Conservation (phyloP, 176 grass and related monocot genomes). For the Hordeum marinum region DNA sequence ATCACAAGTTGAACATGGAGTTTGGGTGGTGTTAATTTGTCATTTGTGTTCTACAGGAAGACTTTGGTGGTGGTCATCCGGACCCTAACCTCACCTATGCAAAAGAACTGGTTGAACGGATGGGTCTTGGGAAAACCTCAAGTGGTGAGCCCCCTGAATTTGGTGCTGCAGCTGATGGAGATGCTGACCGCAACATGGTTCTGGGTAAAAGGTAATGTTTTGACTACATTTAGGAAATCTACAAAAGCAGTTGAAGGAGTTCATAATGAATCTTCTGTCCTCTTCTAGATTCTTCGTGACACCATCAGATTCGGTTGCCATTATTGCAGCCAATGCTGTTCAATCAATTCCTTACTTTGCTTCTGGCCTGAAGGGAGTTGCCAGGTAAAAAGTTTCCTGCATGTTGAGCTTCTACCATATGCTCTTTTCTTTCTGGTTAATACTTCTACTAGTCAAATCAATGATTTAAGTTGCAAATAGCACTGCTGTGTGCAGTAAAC, state of each 20-base stretch:
- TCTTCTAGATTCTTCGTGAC: slow-evolving; percentile 91
- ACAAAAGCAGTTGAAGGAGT: not conserved
- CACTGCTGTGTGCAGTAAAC: not conserved
- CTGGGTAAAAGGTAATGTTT: slow-evolving; percentile 88
- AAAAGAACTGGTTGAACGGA: slow-evolving; percentile 90
- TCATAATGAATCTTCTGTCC: slow-evolving; percentile 11
- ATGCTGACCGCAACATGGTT: slow-evolving; percentile 99
- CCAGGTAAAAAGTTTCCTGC: slow-evolving; percentile 52
- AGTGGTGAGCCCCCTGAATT: slow-evolving; percentile 83
- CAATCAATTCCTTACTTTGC: slow-evolving; percentile 88
- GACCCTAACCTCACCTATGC: slow-evolving; percentile 99
- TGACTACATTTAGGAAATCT: not conserved
- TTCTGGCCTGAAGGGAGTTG: slow-evolving; percentile 98
- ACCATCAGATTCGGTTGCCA: slow-evolving; percentile 96
- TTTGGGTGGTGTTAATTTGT: not conserved
- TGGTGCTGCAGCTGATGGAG: slow-evolving; percentile 95
- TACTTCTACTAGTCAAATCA: not conserved
- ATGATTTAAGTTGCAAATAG: not conserved
- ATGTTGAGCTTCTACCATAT: slow-evolving; percentile 14
- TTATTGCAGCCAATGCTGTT: slow-evolving; percentile 98
- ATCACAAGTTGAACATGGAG: not conserved
- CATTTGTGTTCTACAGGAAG: slow-evolving; percentile 63
- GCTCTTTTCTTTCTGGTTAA: not conserved
- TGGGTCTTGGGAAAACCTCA: slow-evolving; percentile 82
- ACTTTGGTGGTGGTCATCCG: slow-evolving; percentile 95